phyloP scores from a whole-genome alignment of 2,329 filamentous ascomycete species.

The Hypoxylon sp. region DNA sequence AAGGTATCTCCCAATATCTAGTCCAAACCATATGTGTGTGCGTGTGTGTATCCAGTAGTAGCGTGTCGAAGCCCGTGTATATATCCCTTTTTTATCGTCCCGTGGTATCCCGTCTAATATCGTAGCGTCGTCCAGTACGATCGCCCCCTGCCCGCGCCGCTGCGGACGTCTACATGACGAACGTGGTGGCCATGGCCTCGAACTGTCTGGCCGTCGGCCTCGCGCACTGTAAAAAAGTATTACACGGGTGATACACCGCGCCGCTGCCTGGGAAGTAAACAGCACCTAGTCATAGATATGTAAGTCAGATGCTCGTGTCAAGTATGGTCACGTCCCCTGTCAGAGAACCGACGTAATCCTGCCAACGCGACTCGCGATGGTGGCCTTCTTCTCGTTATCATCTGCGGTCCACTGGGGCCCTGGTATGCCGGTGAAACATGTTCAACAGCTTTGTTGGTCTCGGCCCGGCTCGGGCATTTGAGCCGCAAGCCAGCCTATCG shows the following conservation, averaged over 20 bases:
- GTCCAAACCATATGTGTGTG: not conserved
- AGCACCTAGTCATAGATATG: slow-evolving; percentile 26
- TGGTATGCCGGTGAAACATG: slow-evolving; percentile 17
- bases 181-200: slow-evolving; percentile 18
- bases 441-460: slow-evolving; percentile 35
- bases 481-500: slow-evolving; percentile 6
- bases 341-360: slow-evolving; percentile 6
- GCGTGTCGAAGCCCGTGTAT: no score
- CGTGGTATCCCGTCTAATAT: not conserved
- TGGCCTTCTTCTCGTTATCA: slow-evolving; percentile 15
- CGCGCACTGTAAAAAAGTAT: slow-evolving; percentile 24
- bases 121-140: slow-evolving; percentile 2
- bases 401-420: slow-evolving; percentile 29
- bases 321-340: slow-evolving; percentile 3
- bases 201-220: slow-evolving; percentile 12
- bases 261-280: slow-evolving; percentile 32
- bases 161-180: slow-evolving; percentile 21
- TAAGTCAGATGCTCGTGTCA: slow-evolving; percentile 24
- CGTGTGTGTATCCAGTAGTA: no score
- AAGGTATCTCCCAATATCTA: slow-evolving; percentile 1
- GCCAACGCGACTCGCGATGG: slow-evolving; percentile 33
- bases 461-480: slow-evolving; percentile 14
- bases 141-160: not conserved
- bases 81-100: not conserved
- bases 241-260: slow-evolving; percentile 21